Conservation (phyloP, 139 green algal species). For the Chlamydomonas asymmetrica region DNA sequence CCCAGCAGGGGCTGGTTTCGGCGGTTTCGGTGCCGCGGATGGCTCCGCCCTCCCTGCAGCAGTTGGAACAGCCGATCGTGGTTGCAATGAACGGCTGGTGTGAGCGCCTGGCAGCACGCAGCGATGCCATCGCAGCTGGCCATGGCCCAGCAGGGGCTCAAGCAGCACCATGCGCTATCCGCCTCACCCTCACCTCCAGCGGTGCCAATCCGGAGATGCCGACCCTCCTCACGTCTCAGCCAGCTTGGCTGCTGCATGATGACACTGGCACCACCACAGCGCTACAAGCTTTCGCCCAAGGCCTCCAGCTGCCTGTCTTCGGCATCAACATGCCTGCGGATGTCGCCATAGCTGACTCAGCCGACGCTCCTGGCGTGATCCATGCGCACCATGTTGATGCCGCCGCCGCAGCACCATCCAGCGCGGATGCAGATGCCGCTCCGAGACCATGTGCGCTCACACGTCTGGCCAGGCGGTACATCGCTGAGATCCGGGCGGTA, state of each 20-base stretch:
- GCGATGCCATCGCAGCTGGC: neutral
- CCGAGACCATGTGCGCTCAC: conserved; percentile 32
- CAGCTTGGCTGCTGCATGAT: conserved; percentile 69
- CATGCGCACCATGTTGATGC: neutral
- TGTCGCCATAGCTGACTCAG: neutral
- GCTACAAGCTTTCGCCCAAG: conserved; percentile 13
- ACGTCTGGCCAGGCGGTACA: conserved; percentile 40
- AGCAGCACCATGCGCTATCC: neutral
- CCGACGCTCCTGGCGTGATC: neutral
- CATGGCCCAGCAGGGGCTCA: conserved; percentile 37
- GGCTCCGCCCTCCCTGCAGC: too few species aligned
- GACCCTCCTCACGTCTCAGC: conserved; percentile 47
- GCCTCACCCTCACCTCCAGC: conserved; percentile 2
- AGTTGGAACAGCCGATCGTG: neutral
- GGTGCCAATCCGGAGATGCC: neutral
- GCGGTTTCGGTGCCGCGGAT: too few species aligned
- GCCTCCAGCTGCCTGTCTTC: conserved; percentile 43
- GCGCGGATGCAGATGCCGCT: conserved; percentile 32
- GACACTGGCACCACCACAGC: conserved; percentile 47
- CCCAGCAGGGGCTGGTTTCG: too few species aligned
- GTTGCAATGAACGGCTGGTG: neutral
- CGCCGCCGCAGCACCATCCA: neutral
- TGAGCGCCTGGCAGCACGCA: conserved; percentile 7
- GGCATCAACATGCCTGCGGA: conserved; percentile 28
- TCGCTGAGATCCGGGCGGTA: conserved; percentile 28